Conservation (phyloP, 192 early-diverging fungal species). For the Glomus cerebriforme region DNA sequence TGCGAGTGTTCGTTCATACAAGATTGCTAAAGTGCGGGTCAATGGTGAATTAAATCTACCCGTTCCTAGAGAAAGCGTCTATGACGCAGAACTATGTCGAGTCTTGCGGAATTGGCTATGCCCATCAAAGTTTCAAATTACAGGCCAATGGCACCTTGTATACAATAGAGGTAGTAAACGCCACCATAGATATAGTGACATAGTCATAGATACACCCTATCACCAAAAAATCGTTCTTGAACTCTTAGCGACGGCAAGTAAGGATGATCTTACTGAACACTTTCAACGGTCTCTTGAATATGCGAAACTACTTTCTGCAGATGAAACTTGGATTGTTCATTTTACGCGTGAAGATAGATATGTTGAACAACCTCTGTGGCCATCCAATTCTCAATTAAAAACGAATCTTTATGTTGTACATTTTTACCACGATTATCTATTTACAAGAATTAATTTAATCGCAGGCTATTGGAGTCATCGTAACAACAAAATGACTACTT, state of each 20-base stretch:
- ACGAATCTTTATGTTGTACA: constrained; percentile 17
- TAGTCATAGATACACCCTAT: constrained; percentile 6
- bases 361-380: neutral
- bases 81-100: constrained; percentile 31
- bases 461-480: constrained; percentile 7
- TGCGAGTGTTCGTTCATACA: constrained; percentile 3
- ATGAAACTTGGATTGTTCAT: constrained; percentile 22
- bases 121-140: constrained; percentile 20
- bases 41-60: constrained; percentile 4
- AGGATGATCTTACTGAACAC: neutral
- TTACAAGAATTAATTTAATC: constrained; percentile 4
- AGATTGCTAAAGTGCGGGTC: constrained; percentile 27
- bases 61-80: constrained; percentile 35
- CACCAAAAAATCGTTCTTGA: neutral
- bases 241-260: constrained; percentile 21
- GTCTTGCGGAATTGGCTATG: constrained; percentile 28
- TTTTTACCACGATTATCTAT: constrained; percentile 19
- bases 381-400: constrained; percentile 1
- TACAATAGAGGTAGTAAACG: neutral
- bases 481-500: neutral
- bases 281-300: constrained; percentile 9
- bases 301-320: constrained; percentile 4
- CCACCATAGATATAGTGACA: constrained; percentile 27
- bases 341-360: constrained; percentile 26
- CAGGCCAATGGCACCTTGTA: constrained; percentile 35